A percentile compares a stretch with the other conserved stretches of the same genome.
These are phyloP conservation scores for Adansonia grandidieri DNA, from an alignment of 441 rosid species.

Conservation along the genomic window DNA sequence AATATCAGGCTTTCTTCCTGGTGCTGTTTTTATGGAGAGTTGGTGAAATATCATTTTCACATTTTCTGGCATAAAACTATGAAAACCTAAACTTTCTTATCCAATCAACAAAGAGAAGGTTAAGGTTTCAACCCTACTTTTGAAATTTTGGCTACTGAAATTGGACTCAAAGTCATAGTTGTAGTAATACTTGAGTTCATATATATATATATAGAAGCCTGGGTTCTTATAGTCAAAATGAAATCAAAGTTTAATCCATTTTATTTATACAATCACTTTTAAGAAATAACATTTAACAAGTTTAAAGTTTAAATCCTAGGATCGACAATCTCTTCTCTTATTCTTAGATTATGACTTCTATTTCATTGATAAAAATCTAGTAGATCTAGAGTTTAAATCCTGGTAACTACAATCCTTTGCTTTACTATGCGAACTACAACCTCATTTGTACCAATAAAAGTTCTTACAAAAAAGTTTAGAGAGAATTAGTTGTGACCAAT, in stretches of 20 bases:
- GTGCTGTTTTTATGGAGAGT: slow-evolving; percentile 10
- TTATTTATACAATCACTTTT: not conserved
- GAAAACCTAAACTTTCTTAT: not conserved
- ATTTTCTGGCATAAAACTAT: not conserved
- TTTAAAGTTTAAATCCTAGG: not conserved
- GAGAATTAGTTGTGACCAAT: not conserved
- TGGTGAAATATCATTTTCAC: slow-evolving; percentile 19
- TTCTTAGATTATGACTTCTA: too few species aligned
- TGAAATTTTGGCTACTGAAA: not conserved
- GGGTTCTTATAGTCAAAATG: not conserved
- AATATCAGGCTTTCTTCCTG: not conserved
- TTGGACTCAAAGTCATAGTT: not conserved
- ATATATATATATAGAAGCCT: too few species aligned
- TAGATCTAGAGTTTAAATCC: too few species aligned
- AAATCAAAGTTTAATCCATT: not conserved
- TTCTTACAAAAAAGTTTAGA: not conserved
- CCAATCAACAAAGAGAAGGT: not conserved
- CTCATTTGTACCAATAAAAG: not conserved
- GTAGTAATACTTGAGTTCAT: not conserved
- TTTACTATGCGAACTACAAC: too few species aligned
- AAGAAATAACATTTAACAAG: not conserved
- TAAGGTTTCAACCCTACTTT: too few species aligned
- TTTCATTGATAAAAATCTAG: too few species aligned
- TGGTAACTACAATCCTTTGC: too few species aligned
- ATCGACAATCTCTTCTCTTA: not conserved